Base-by-base conservation (phyloP, 371 early-diverging fungal species). In the Mucor saturninus region DNA sequence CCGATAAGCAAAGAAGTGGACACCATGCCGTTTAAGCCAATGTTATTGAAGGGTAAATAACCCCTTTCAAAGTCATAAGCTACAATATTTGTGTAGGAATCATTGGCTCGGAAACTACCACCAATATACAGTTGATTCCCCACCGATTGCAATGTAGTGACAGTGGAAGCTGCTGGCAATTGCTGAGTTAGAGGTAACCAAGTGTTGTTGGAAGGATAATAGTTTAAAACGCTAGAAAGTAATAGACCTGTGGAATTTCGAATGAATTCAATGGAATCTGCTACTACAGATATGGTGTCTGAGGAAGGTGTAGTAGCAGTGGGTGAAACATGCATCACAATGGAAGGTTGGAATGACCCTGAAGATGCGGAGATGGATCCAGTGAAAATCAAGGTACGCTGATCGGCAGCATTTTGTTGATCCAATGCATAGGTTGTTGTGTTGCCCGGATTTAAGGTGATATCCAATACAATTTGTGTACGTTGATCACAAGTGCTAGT, bases 401-500 rank as follows among this genome's bases (percentile, higher is more conserved):
- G 67, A 65, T 87, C 86, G 0, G 64, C 67, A 0, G 61, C 67
- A 13, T 66, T 80, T 10, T 62, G 72, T 58, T 87, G 87, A 40
- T 78, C 71, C 5, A 85, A 30, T 4, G 72, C 76, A 21, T 73
- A 50, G 1, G 71, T 64, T 0, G 73, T 57, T 5, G 45, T 61
- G 21, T 72, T 74, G 1, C 73, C 76, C 3, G 84, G 77, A 11
- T 80, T 71, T n/a, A 80, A 60, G 21, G 62, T 66, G 26, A 88
- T 57, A 3, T 64, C 64, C 2, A 89, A 69, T 14, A 77, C 71
- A 9, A 83, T 81, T 32, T 79, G 73, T 1, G 78, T 75, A 28
- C 89, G 83, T 59, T 74, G 68, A 35, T 66, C 57, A 42, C 91
- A 90, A 5, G 78, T 72, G 58, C 81, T 82, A 29, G 81, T 81